These are phyloP conservation scores for Elaeagnus macrophylla DNA, from an alignment of 306 rosid species.

Conservation along the genomic window DNA sequence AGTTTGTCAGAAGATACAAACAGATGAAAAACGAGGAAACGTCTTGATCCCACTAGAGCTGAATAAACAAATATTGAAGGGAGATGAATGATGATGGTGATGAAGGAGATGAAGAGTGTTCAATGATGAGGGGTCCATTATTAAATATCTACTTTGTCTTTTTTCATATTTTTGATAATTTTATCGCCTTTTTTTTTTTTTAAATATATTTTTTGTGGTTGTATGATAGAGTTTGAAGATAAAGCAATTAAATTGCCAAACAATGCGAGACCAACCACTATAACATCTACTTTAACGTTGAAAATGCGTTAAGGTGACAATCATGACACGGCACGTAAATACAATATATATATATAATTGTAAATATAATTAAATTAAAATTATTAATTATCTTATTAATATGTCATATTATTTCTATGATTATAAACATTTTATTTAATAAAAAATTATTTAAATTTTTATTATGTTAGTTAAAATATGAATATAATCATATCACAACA, in stretches of 20 bases:
- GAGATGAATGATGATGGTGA: slow-evolving; percentile 30
- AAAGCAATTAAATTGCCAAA: slow-evolving; percentile 68
- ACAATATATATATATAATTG: slow-evolving; percentile 5
- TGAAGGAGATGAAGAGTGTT: slow-evolving; percentile 20
- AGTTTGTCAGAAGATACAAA: slow-evolving; percentile 50
- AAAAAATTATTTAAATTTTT: too few species aligned
- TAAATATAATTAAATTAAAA: not conserved
- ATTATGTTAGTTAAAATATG: too few species aligned
- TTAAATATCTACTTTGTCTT: slow-evolving; percentile 88
- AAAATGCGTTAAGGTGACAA: slow-evolving; percentile 13
- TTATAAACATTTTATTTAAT: too few species aligned
- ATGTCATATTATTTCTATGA: too few species aligned
- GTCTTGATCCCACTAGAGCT: slow-evolving; percentile 69
- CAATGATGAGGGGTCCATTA: slow-evolving; percentile 41
- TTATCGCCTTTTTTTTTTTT: not conserved
- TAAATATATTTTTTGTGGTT: slow-evolving; percentile 48
- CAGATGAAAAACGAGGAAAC: slow-evolving; percentile 76
- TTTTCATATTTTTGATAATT: slow-evolving; percentile 2
- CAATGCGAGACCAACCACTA: slow-evolving; percentile 69
- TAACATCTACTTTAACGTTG: slow-evolving; percentile 63
- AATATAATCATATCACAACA: too few species aligned
- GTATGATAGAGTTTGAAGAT: slow-evolving; percentile 73
- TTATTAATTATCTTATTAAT: too few species aligned
- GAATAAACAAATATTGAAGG: slow-evolving; percentile 9
- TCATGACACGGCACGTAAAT: slow-evolving; percentile 9